A percentile compares a stretch with the other conserved stretches of the same genome.
These are phyloP conservation scores for Bipolaris cookei DNA, from an alignment of 2,329 filamentous ascomycete genomes.

Conservation along the genomic window DNA sequence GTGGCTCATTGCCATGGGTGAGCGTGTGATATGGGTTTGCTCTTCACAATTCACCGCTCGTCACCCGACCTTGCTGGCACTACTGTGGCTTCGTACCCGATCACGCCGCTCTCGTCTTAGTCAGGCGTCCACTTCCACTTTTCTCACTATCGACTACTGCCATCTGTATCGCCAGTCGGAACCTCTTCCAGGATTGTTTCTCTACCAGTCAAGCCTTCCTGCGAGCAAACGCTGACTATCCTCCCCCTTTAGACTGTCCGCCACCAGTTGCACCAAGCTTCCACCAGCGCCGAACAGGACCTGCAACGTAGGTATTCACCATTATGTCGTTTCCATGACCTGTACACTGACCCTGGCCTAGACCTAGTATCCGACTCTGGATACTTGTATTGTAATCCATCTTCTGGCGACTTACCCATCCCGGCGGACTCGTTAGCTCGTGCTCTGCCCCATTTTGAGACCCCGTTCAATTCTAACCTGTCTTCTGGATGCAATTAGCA, in stretches of 20 bases:
- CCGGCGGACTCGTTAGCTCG: constrained; percentile 62
- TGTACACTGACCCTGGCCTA: constrained; percentile 41
- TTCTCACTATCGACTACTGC: background rate
- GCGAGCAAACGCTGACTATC: constrained; percentile 21
- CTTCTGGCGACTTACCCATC: constrained; percentile 50
- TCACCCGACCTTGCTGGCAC: background rate
- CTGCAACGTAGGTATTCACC: constrained; percentile 28
- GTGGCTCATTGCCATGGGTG: background rate
- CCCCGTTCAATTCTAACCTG: constrained; percentile 47
- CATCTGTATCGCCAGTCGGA: background rate
- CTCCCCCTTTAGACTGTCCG: constrained; percentile 17
- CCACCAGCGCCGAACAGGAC: constrained; percentile 24
- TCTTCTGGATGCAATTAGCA: constrained; percentile 54
- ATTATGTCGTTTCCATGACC: background rate
- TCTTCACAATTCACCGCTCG: background rate
- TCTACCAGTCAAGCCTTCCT: background rate
- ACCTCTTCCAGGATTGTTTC: background rate
- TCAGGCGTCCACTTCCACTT: background rate
- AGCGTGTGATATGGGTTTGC: background rate
- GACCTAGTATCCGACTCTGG: constrained; percentile 47
- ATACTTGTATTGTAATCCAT: constrained; percentile 51
- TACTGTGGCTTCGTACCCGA: background rate
- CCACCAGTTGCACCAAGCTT: constrained; percentile 24
- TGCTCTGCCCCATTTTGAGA: constrained; percentile 54
- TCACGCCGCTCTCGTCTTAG: background rate